Percentiles rank a stretch among this genome's conserved stretches.
Conservation (phyloP, 2,329 filamentous ascomycete species). For the Apiospora kogelbergensis region DNA sequence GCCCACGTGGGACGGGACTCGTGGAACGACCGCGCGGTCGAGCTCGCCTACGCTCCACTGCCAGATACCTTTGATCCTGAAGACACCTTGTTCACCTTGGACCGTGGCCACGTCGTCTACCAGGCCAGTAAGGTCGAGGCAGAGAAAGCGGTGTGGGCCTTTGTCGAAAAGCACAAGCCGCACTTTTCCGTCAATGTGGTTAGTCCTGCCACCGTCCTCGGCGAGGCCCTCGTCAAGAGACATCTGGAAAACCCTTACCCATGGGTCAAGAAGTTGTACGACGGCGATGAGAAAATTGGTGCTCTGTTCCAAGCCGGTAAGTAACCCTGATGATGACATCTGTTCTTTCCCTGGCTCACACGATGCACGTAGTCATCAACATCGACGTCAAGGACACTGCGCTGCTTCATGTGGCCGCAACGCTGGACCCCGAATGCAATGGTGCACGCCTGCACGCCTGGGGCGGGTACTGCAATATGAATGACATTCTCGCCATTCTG, state of each 20-base stretch:
- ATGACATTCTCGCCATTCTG: conserved; percentile 8
- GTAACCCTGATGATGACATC: no score
- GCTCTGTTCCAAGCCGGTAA: not conserved
- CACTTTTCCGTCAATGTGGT: conserved; percentile 26
- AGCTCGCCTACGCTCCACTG: conserved; percentile 30
- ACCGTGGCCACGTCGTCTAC: conserved; percentile 24
- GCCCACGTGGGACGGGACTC: conserved; percentile 21
- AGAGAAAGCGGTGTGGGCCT: conserved; percentile 32
- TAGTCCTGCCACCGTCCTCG: conserved; percentile 12
- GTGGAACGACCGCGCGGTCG: conserved; percentile 32
- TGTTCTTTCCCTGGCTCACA: not conserved
- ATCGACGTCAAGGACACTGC: conserved; percentile 11
- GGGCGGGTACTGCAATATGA: conserved; percentile 11
- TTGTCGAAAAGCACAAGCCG: conserved; percentile 24
- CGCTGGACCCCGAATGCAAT: conserved; percentile 3
- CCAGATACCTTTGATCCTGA: conserved; percentile 23
- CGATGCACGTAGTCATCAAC: not conserved
- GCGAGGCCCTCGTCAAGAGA: conserved; percentile 20
- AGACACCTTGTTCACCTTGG: no score
- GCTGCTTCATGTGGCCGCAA: conserved; percentile 7
- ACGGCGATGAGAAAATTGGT: not conserved
- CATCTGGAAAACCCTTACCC: conserved; percentile 14
- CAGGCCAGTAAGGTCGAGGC: conserved; percentile 31
- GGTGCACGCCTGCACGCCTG: conserved; percentile 9
- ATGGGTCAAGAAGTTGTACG: conserved; percentile 2